Evolutionary conservation across 345 rosid species (phyloP).

Genomic region (Abelmoschus esculentus): DNA sequence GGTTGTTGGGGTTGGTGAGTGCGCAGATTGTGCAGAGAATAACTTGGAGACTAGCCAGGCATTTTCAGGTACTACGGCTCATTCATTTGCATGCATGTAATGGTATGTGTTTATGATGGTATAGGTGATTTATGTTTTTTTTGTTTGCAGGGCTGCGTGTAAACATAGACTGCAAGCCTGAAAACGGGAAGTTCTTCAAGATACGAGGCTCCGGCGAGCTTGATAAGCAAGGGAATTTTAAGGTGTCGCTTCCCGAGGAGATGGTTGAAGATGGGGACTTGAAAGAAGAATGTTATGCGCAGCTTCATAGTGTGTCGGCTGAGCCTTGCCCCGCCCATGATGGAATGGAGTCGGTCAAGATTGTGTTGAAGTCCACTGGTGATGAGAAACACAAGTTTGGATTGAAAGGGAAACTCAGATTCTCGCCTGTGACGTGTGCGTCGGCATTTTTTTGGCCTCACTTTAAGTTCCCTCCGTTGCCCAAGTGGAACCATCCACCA

Average conservation of each 20-base stretch:
- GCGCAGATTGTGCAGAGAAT: constrained; percentile 41
- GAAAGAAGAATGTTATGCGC: constrained; percentile 77
- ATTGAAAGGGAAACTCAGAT: constrained; percentile 46
- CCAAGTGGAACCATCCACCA: constrained; percentile 21
- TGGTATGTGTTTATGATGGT: too few relatives aligned
- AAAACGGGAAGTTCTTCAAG: constrained; percentile 38
- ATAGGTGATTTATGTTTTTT: background rate
- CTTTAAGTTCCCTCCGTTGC: constrained; percentile 27
- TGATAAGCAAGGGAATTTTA: constrained; percentile 57
- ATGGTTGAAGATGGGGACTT: constrained; percentile 46
- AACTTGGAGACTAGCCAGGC: constrained; percentile 40
- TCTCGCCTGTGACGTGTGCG: constrained; percentile 50
- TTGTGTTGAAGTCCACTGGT: constrained; percentile 34
- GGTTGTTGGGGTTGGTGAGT: constrained; percentile 65
- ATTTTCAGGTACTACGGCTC: constrained; percentile 35
- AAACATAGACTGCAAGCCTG: constrained; percentile 57
- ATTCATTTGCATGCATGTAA: background rate
- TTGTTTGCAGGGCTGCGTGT: constrained; percentile 52
- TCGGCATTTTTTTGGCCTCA: constrained; percentile 54
- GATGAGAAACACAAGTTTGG: constrained; percentile 47
- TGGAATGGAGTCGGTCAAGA: constrained; percentile 47
- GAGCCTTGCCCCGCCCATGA: constrained; percentile 54
- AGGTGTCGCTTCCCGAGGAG: constrained; percentile 41
- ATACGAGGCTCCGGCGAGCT: constrained; percentile 50
- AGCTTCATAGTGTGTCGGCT: constrained; percentile 57